Base-by-base conservation (phyloP, 78 protist genomes). In the slime mould (Dictyostelium discoideum) region DNA sequence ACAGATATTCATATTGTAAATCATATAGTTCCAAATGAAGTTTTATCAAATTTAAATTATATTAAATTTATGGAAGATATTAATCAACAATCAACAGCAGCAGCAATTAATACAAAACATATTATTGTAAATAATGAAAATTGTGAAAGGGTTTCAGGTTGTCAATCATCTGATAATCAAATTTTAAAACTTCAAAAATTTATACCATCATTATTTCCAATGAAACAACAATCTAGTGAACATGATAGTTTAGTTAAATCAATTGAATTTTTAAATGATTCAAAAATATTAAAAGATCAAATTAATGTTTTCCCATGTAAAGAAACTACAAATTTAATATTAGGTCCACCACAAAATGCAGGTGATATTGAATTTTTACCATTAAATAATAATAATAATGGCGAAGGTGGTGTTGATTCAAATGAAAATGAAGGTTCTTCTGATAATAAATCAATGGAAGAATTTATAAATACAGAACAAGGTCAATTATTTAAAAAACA, bases 1-100 rank as follows among this genome's bases (percentile, higher is more conserved):
- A 40, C 44, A 39, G 40, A 60, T 24, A 76, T 46, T 24, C 32
- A 22, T 9, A 18, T 26, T 20, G 24, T 24, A 22, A 65, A 82
- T 50, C 96, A 92, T 48, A 73, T 86, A 10, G 80, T 60, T 13
- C 89, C 87, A 63, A 26, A 29, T 2, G 20, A 5, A 65, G 84
- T 92, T 32, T 73, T 92, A 26, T 18, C 46, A 16, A 14, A 63
- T 42, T 5, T 6, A 22, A 11, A 48, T 8, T 92, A 92, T 32
- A 44, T 65, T 9, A 48, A 77, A 42, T 92, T 85, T 63, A 92
- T 92, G 86, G 87, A 92, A 24, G 63, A 26, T n/a, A 39, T 79
- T 11, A 26, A 63, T 9, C 37, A 40, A 7, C 37, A 69, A 24
- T 11, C 29, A 8, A 26, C 29, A 22, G 26, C 29, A 10, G 6